Conservation (phyloP, 257 asterid species). For the Oldenlandia corymbosa region DNA sequence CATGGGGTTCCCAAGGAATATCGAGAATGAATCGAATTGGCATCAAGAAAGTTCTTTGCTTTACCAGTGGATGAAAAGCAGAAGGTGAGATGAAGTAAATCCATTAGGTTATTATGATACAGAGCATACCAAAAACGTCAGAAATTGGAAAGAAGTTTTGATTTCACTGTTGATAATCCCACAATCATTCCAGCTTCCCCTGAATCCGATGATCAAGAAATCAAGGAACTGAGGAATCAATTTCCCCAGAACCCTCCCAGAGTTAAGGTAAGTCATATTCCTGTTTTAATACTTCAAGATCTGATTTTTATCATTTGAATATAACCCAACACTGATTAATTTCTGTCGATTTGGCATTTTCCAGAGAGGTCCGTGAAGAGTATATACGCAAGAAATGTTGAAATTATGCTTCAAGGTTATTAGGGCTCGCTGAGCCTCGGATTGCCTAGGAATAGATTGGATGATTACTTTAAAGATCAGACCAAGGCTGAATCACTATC, state of each 20-base stretch:
- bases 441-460: conserved; percentile 31
- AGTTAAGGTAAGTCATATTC: too few species aligned
- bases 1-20: conserved; percentile 58
- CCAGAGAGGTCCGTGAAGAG: conserved; percentile 52
- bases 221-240: conserved; percentile 1
- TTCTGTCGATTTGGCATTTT: too few species aligned
- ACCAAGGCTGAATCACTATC: conserved; percentile 61
- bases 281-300: too few species aligned
- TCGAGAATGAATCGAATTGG: conserved; percentile 44
- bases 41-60: conserved; percentile 44
- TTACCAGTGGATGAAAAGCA: conserved; percentile 51
- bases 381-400: conserved; percentile 42
- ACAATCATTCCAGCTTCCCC: neutral
- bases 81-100: conserved; percentile 19
- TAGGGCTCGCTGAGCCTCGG: conserved; percentile 56
- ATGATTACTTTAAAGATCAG: conserved; percentile 43
- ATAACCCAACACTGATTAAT: too few species aligned
- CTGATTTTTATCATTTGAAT: too few species aligned
- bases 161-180: conserved; percentile 8
- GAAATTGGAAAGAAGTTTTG: conserved; percentile 78
- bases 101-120: conserved; percentile 4
- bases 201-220: conserved; percentile 15
- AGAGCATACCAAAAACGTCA: conserved; percentile 10
- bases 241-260: conserved; percentile 10
- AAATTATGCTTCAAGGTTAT: conserved; percentile 43